phyloP scores from a whole-genome alignment of 2,329 filamentous ascomycete species.

The Ceratocystis variospora region DNA sequence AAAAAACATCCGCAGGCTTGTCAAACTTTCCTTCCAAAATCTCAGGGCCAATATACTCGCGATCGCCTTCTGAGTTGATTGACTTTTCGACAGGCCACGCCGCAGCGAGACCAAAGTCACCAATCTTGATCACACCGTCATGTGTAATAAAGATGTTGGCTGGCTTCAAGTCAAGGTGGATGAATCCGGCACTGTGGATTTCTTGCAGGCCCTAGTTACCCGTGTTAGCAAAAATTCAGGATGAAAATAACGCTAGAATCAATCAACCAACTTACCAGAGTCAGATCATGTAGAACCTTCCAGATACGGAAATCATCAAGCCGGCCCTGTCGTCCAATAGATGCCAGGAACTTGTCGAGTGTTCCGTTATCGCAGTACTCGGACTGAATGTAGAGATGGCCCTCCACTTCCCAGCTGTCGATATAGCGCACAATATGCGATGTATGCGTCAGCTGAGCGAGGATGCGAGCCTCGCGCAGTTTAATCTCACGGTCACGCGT shows the following conservation, averaged over 20 bases:
- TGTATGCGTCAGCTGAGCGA: constrained; percentile 61
- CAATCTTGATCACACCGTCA: constrained; percentile 71
- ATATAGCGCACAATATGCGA: constrained; percentile 78
- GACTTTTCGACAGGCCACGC: constrained; percentile 60
- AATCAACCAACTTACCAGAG: constrained; percentile 47
- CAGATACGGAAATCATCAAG: constrained; percentile 96
- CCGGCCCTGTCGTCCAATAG: constrained; percentile 68
- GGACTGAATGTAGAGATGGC: constrained; percentile 88
- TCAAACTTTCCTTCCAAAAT: constrained; percentile 76
- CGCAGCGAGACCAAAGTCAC: constrained; percentile 72
- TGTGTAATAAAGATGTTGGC: constrained; percentile 73
- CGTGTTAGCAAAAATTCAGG: too few species aligned
- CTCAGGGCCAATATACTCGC: constrained; percentile 91
- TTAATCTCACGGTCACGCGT: constrained; percentile 68
- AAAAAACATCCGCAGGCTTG: constrained; percentile 86
- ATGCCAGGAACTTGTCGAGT: constrained; percentile 70
- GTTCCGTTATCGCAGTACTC: constrained; percentile 94
- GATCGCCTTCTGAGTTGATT: constrained; percentile 84
- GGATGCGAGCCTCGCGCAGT: constrained; percentile 66
- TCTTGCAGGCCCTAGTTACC: constrained; percentile 61
- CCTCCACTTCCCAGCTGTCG: constrained; percentile 75
- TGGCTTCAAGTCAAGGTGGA: constrained; percentile 74
- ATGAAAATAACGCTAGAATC: not conserved
- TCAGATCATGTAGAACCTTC: constrained; percentile 86
- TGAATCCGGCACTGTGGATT: constrained; percentile 77